Evolutionary conservation across 441 rosid species (phyloP), one percentile per base, ranked within the genome.

Genomic region (Jatropha podagrica): DNA sequence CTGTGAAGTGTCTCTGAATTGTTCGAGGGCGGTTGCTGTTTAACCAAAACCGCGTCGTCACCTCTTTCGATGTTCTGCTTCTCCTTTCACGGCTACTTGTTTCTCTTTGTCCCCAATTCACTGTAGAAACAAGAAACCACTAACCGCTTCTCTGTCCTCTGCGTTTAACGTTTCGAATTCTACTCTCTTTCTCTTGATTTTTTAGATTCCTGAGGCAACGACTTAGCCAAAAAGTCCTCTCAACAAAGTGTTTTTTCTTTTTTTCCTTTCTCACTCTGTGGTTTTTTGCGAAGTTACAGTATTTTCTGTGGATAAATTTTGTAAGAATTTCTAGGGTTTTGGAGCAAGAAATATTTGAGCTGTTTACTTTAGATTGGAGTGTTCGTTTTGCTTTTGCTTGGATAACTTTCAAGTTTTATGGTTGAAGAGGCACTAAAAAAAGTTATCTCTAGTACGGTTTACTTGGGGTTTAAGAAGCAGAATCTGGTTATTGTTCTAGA

Each of bases 11-110:
- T 32, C 46, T 52, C 54, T 44, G 59, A 14, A 20, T 37, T 17
- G 14, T 20, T 37, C 15, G 58, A 27, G 52, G 76, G 76, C 69
- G 48, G 69, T 73, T 63, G 37, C 69, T 44, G 44, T 52, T 63
- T 52, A 32, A 65, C 65, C n/a, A 23, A 26, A 23, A 71, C 10
- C 40, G 75, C 68, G 63, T 59, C 38, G 56, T 52, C 12, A 20
- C 51, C 46, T 66, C 44, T 46, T 61, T 62, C 59, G 32, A 62
- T 46, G 49, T 42, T 41, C 32, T 49, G 12, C 7, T 38, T 32
- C 69, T 5, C 37, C 55, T 15, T 54, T 60, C 72, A 40, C 26
- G 56, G 37, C 59, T 52, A 15, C 32, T 60, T 55, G 65, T 32
- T 4, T 14, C 8, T 51, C 51, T 38, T 23, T 5, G 8, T 13